A percentile compares a stretch with the other conserved stretches of the same genome.
Conservation (phyloP, 2,329 filamentous ascomycete genomes). For the Acrodontium crateriforme region DNA sequence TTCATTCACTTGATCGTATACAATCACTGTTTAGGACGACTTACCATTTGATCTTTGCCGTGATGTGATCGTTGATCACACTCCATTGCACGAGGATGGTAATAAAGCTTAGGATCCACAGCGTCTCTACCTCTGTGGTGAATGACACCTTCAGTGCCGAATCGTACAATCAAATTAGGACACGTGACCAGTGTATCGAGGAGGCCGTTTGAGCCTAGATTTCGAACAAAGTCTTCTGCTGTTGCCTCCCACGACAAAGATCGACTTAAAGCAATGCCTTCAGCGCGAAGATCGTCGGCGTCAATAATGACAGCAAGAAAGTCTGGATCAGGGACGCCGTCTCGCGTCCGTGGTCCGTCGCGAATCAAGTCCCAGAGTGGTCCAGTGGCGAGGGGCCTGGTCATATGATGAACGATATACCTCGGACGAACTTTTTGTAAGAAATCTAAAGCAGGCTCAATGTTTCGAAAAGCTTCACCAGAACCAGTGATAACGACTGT, state of each 20-base stretch:
- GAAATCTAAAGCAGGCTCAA: slow-evolving; percentile 22
- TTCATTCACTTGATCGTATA: too few relatives aligned
- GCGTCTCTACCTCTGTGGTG: slow-evolving; percentile 22
- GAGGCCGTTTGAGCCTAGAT: slow-evolving; percentile 20
- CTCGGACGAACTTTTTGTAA: slow-evolving; percentile 16
- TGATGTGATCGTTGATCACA: slow-evolving; percentile 1
- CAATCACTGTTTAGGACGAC: too few relatives aligned
- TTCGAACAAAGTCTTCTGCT: slow-evolving; percentile 22
- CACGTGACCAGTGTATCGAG: slow-evolving; percentile 23
- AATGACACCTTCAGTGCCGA: slow-evolving; percentile 20
- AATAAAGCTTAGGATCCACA: slow-evolving; percentile 21
- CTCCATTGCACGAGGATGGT: slow-evolving; percentile 17
- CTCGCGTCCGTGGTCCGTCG: slow-evolving; percentile 18
- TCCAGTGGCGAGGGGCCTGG: slow-evolving; percentile 18
- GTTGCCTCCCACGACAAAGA: slow-evolving; percentile 21
- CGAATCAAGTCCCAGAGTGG: slow-evolving; percentile 21
- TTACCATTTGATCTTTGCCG: slow-evolving; percentile 4
- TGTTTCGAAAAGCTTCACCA: slow-evolving; percentile 16
- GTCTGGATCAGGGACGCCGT: slow-evolving; percentile 19
- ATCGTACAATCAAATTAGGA: slow-evolving; percentile 22
- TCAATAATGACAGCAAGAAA: slow-evolving; percentile 22
- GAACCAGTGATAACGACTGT: slow-evolving; percentile 21
- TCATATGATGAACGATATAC: slow-evolving; percentile 23
- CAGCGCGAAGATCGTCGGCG: slow-evolving; percentile 21
- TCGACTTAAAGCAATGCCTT: slow-evolving; percentile 20